Base-by-base conservation (phyloP, 495 filamentous ascomycete genomes). In the Rhizodiscina lignyota region DNA sequence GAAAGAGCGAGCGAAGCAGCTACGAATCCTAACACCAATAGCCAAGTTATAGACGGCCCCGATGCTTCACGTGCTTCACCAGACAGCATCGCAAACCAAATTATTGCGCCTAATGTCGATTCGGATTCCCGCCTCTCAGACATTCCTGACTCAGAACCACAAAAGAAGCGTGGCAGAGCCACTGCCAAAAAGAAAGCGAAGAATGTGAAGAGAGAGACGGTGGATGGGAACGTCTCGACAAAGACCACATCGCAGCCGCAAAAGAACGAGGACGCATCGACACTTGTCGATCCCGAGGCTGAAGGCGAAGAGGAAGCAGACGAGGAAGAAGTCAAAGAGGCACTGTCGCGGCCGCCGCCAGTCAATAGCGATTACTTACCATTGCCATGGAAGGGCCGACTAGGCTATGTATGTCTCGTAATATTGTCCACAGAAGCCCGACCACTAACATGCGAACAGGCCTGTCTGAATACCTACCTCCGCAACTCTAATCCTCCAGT, bases 401-500 rank as follows among this genome's bases (percentile, higher is more conserved):
- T 94, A 39, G 86, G 87, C 30, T 94, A 89, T 66, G 86, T 89
- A 51, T 63, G 74, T 62, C 24, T n/a, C n/a, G n/a, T n/a, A n/a
- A n/a, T n/a, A n/a, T n/a, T n/a, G n/a, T n/a, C n/a, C n/a, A n/a
- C n/a, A n/a, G n/a, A n/a, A n/a, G n/a, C n/a, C n/a, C n/a, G n/a
- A n/a, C n/a, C n/a, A n/a, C n/a, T n/a, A n/a, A n/a, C n/a, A n/a
- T n/a, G n/a, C n/a, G n/a, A n/a, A n/a, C 30, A 84, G 79, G 83
- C 85, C 17, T 93, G 83, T 50, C 63, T 97, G 17, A 87, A 87
- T 52, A 96, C 86, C 0, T 94, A 97, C 53, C 71, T 97, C 2
- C 80, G 89, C 27, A 69, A 70, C 34, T 77, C 83, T 0, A 87
- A 79, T 41, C 82, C 83, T 12, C 74, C 87, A 0, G 73, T 94